Percentiles rank a stretch among this genome's conserved stretches.
Evolutionary conservation across 164 flowering plant genomes (phyloP).

Genomic region (Berberis thunbergii): DNA sequence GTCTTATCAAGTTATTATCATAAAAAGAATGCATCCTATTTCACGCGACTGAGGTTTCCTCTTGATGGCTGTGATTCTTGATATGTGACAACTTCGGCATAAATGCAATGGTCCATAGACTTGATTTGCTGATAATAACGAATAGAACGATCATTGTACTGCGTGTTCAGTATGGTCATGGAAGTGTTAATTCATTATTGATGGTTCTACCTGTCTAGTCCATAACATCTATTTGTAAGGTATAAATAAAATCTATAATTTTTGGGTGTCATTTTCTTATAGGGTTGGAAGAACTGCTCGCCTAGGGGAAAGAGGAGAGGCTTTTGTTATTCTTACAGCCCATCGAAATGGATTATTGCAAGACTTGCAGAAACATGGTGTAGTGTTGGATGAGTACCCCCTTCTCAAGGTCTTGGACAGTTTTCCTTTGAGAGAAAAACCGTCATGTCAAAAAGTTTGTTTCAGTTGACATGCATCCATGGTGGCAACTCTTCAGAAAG

Average conservation of each 20-base stretch:
- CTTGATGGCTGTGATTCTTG: too few relatives aligned
- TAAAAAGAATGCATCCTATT: not conserved
- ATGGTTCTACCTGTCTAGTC: too few relatives aligned
- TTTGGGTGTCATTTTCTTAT: not conserved
- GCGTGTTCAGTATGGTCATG: not conserved
- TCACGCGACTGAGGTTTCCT: too few relatives aligned
- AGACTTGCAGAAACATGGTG: constrained; percentile 78
- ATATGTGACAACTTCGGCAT: too few relatives aligned
- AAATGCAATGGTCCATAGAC: too few relatives aligned
- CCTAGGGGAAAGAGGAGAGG: constrained; percentile 77
- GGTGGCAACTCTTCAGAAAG: constrained; percentile 58
- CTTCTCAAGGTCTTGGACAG: constrained; percentile 57
- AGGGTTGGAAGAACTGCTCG: constrained; percentile 99
- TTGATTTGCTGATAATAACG: too few relatives aligned
- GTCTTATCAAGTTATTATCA: not conserved
- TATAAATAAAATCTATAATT: too few relatives aligned
- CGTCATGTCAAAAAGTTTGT: constrained; percentile 37
- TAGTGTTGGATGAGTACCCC: constrained; percentile 57
- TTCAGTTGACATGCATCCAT: constrained; percentile 66
- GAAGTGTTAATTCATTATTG: not conserved
- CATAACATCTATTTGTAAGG: too few relatives aligned
- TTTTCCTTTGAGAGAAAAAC: constrained; percentile 37
- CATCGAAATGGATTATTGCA: constrained; percentile 66
- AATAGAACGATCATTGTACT: too few relatives aligned
- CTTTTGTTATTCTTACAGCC: constrained; percentile 87